Evolutionary conservation across 345 rosid genomes (phyloP), one percentile per base, ranked within the genome.

Genomic region (Eucalyptus virginea): DNA sequence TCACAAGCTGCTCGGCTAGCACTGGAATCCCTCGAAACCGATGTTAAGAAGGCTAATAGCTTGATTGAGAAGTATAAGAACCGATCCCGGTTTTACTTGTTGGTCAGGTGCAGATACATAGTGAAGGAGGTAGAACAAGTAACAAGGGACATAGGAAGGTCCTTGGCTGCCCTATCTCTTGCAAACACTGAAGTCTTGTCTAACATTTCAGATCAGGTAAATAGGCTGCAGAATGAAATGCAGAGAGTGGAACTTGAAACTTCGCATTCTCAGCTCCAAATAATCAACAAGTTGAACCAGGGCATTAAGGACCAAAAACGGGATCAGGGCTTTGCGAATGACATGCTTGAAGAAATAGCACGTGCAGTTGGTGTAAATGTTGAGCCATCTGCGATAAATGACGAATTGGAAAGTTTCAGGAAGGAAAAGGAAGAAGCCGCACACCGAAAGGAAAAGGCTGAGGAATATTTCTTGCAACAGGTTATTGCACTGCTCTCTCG

Each of bases 341-440:
- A 93, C 88, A 94, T 95, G 91, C 94, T 95, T 12, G 95, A 94
- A 86, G 94, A 94, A 87, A 95, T 95, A 91, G 96, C 96, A 60
- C 93, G 88, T 65, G 97, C 96, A 11, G 96, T 95, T 87, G 97
- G 97, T 81, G 92, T 95, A 51, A 94, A 95, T 87, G 94, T 95
- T 87, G 97, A 95, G 90, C 97, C 94, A 26, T 95, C 95, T 65
- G 95, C 92, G 86, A 95, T 95, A 90, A 93, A 93, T 90, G 94
- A 91, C 91, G 97, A 95, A 89, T 91, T 95, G 87, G 94, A 94
- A 42, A 95, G 95, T 90, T 94, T 95, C 87, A 92, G 90, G 89
- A 94, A 80, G 93, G 97, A 94, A 87, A 93, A 93, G 86, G 96
- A 95, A 93, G 97, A 95, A 88, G 97, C 96, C 2, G 93, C 94